These are phyloP conservation scores for Coniferiporia weirii DNA, from an alignment of 1,284 basidiomycete genomes.

Conservation along the genomic window DNA sequence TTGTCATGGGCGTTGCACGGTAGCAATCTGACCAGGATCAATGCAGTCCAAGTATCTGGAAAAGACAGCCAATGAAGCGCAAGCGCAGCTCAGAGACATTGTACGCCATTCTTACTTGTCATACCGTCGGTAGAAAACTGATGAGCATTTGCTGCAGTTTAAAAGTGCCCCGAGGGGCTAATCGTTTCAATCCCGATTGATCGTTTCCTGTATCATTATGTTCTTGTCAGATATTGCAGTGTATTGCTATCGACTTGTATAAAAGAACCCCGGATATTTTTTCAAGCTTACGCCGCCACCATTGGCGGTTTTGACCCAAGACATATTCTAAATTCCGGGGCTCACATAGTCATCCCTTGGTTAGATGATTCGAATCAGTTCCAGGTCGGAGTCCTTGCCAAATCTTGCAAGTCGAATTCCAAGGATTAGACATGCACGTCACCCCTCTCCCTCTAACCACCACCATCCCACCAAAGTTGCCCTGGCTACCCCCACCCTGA, in stretches of 20 bases:
- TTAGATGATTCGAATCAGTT: too few species aligned
- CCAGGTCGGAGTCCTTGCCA: too few species aligned
- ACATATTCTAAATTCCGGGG: too few species aligned
- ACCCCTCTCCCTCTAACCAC: too few species aligned
- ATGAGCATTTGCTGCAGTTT: conserved; percentile 38
- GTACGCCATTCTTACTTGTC: conserved; percentile 39
- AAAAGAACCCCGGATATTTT: background rate
- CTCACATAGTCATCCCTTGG: too few species aligned
- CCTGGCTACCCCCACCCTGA: too few species aligned
- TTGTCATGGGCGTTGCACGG: conserved; percentile 64
- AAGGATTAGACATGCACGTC: too few species aligned
- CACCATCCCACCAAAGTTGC: too few species aligned
- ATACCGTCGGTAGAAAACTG: conserved; percentile 3
- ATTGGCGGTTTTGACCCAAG: too few species aligned
- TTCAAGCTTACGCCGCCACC: background rate
- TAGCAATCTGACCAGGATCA: conserved; percentile 42
- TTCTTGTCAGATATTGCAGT: background rate
- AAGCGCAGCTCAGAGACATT: conserved; percentile 81
- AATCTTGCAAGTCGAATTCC: too few species aligned
- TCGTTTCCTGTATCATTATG: conserved; percentile 5
- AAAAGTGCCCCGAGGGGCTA: conserved; percentile 46
- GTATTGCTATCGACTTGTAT: conserved; percentile 1
- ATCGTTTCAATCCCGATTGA: background rate
- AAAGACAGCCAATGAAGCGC: conserved; percentile 87
- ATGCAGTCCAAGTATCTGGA: conserved; percentile 80